phyloP scores from a whole-genome alignment of 2,329 filamentous ascomycete genomes.

The Pseudophaeomoniella oleicola region DNA sequence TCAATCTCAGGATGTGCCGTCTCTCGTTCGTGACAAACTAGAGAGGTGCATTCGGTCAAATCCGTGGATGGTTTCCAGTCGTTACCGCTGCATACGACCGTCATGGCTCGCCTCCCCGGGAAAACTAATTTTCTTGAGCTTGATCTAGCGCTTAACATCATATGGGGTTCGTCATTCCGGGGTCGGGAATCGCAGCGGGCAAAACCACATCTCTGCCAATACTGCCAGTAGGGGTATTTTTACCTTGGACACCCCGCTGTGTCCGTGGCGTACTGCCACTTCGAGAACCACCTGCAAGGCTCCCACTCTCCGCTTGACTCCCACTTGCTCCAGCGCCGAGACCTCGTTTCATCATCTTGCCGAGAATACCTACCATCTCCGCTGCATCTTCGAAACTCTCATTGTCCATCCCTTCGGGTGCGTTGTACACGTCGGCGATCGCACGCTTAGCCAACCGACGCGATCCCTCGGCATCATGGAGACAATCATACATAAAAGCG shows the following conservation, averaged over 20 bases:
- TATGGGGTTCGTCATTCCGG: constrained; percentile 1
- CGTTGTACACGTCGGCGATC: constrained; percentile 82
- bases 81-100: no score
- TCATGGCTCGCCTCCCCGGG: no score
- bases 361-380: constrained; percentile 70
- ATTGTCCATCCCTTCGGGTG: constrained; percentile 83
- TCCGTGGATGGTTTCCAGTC: no score
- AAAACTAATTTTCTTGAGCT: background rate
- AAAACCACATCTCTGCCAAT: background rate
- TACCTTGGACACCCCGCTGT: background rate
- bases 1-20: no score
- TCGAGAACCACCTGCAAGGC: background rate
- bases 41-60: no score
- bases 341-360: constrained; percentile 76
- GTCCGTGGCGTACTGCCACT: background rate
- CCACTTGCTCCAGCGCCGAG: constrained; percentile 18
- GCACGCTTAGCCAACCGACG: constrained; percentile 65
- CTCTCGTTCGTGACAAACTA: no score
- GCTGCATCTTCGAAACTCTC: constrained; percentile 90
- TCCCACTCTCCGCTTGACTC: background rate
- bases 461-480: constrained; percentile 65
- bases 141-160: background rate
- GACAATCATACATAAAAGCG: constrained; percentile 85
- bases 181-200: background rate
- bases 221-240: background rate